Conservation (phyloP, 768 basidiomycete genomes). For the Boletus vinaceobasis region DNA sequence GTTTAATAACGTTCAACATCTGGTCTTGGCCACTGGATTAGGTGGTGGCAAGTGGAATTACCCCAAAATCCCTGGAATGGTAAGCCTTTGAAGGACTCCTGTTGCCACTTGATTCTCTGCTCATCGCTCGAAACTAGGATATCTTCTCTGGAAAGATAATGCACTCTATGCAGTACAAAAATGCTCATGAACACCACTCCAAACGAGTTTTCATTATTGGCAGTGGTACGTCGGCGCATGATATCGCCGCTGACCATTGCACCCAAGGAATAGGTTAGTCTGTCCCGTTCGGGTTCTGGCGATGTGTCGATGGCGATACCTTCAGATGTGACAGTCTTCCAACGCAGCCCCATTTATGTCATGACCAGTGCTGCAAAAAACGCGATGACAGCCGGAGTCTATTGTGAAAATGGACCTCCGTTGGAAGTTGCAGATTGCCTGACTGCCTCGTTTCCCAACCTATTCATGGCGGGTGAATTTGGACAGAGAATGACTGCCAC, state of each 20-base stretch:
- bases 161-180: slow-evolving; percentile 3
- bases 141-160: slow-evolving; percentile 1
- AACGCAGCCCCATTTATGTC: slow-evolving; percentile 5
- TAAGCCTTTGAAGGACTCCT: slow-evolving; percentile 7
- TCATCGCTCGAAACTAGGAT: background rate
- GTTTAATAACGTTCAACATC: slow-evolving; percentile 40
- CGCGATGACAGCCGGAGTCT: background rate
- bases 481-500: slow-evolving; percentile 2
- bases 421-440: slow-evolving; percentile 5
- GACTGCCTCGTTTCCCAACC: background rate
- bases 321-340: slow-evolving; percentile 4
- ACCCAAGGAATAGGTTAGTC: background rate
- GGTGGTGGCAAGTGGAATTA: slow-evolving; percentile 38
- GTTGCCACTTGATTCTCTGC: background rate
- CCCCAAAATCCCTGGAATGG: slow-evolving; percentile 43
- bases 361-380: slow-evolving; percentile 2
- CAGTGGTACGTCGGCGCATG: slow-evolving; percentile 4
- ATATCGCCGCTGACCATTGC: slow-evolving; percentile 5
- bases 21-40: slow-evolving; percentile 54
- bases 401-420: slow-evolving; percentile 3
- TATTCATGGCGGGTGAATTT: slow-evolving; percentile 2
- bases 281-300: background rate
- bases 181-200: slow-evolving; percentile 1
- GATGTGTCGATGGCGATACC: background rate
- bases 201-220: slow-evolving; percentile 5